Evolutionary conservation across 306 rosid genomes (phyloP), one percentile per base, ranked within the genome.

Genomic region (Senna siamea): DNA sequence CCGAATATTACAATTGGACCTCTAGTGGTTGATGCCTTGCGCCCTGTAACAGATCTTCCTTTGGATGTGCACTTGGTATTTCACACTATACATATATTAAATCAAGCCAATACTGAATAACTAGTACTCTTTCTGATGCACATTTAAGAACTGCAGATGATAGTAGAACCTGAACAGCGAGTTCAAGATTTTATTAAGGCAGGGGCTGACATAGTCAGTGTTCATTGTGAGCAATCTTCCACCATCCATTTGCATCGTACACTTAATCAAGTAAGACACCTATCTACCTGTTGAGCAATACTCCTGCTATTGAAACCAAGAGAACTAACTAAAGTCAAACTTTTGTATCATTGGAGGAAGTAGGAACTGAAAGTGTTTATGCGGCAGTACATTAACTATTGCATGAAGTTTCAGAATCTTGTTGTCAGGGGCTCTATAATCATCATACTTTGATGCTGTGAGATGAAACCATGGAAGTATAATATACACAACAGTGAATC

Each of bases 141-240:
- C 60, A 47, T 78, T 71, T 54, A 71, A 79, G 60, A 35, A 54
- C 67, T 82, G 69, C 70, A 95, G 99, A 95, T 92, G 98, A 95
- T 95, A 47, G 98, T 95, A 76, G 99, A 95, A 81, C 99, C 99
- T 11, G 99, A 95, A 0, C 92, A 80, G 82, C 88, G 99, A 55
- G 97, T 95, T 76, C 99, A 96, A 9, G 99, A 95, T 84, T 95
- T 95, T 80, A 90, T 95, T 80, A 95, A 95, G 89, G 99, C 99
- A 50, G 99, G 99, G 52, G 99, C 99, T 4, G 99, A 95, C 90
- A 95, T 95, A 15, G 92, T 95, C 74, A 95, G 99, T 75, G 86
- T 95, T 77, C 99, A 95, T 76, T 78, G 86, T 68, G 99, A 95
- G 83, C 98, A 90, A 82, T 58, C 99, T 66, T 75, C 99, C 74